phyloP scores from a whole-genome alignment of 345 rosid species.

The Heritiera littoralis region DNA sequence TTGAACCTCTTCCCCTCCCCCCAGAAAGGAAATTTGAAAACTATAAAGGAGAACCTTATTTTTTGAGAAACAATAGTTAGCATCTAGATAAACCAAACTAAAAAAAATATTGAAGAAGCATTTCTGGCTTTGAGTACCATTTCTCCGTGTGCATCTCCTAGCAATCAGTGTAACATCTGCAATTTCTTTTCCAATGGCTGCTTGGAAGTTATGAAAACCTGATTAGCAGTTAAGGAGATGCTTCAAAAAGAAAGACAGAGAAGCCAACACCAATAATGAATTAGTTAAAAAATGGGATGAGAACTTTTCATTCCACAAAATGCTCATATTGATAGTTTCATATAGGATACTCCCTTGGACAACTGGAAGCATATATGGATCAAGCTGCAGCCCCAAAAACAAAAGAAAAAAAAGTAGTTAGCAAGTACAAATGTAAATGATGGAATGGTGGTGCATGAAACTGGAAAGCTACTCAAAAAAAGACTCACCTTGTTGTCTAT shows the following conservation, averaged over 20 bases:
- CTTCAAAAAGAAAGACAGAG: slow-evolving; percentile 2
- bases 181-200: slow-evolving; percentile 89
- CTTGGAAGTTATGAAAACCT: slow-evolving; percentile 86
- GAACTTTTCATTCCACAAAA: slow-evolving; percentile 19
- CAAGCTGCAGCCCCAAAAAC: slow-evolving; percentile 64
- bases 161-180: slow-evolving; percentile 81
- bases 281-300: background rate
- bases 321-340: slow-evolving; percentile 21
- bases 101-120: background rate
- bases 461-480: slow-evolving; percentile 22
- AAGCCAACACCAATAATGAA: background rate
- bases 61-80: background rate
- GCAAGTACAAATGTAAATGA: slow-evolving; percentile 22
- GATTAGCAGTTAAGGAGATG: slow-evolving; percentile 54
- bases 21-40: background rate
- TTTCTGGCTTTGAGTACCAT: slow-evolving; percentile 52
- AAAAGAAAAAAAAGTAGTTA: slow-evolving; percentile 25
- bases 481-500: slow-evolving; percentile 81
- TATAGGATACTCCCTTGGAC: slow-evolving; percentile 98
- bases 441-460: slow-evolving; percentile 15
- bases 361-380: slow-evolving; percentile 85
- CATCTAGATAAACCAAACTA: background rate
- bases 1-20: background rate
- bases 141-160: slow-evolving; percentile 96
- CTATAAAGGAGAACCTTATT: background rate